These are phyloP conservation scores for Trichosporon coremiiforme DNA, from an alignment of 1,284 basidiomycete genomes.

Conservation along the genomic window DNA sequence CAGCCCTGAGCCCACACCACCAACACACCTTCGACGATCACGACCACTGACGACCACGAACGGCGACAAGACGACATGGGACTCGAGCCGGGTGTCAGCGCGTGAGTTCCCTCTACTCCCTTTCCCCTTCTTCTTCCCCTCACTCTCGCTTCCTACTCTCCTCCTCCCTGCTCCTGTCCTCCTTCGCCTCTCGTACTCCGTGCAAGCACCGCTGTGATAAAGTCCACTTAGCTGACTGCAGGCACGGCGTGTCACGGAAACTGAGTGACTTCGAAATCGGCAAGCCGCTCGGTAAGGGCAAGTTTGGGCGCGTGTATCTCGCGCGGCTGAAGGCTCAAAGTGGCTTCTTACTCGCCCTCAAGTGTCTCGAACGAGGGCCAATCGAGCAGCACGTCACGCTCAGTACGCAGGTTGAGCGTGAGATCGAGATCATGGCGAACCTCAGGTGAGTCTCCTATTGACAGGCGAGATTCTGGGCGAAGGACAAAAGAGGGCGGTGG, in stretches of 20 bases:
- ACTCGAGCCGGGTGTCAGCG: conserved; percentile 3
- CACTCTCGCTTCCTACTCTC: too few relatives aligned
- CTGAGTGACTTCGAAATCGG: conserved; percentile 79
- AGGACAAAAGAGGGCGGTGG: too few relatives aligned
- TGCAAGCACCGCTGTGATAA: too few relatives aligned
- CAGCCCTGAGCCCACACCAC: neutral
- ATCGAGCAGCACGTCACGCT: conserved; percentile 73
- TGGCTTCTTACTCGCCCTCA: conserved; percentile 30
- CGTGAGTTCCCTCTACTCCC: conserved; percentile 3
- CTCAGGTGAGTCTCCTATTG: conserved; percentile 33
- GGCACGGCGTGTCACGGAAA: conserved; percentile 19
- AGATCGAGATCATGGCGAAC: conserved; percentile 84
- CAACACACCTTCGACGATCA: neutral
- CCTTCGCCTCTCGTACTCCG: too few relatives aligned
- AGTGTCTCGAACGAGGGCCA: conserved; percentile 31
- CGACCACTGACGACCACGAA: neutral
- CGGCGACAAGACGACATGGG: neutral
- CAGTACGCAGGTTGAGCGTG: conserved; percentile 89
- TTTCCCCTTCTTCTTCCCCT: too few relatives aligned
- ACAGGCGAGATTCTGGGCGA: too few relatives aligned
- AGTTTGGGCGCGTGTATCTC: conserved; percentile 80
- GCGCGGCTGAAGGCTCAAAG: conserved; percentile 78
- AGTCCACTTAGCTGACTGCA: conserved; percentile 22
- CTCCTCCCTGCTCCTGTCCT: neutral
- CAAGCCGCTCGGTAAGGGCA: conserved; percentile 90